Percentiles rank a stretch among this genome's conserved stretches.
Evolutionary conservation across 495 filamentous ascomycete species (phyloP).

Genomic region (Penicillium ucsense): DNA sequence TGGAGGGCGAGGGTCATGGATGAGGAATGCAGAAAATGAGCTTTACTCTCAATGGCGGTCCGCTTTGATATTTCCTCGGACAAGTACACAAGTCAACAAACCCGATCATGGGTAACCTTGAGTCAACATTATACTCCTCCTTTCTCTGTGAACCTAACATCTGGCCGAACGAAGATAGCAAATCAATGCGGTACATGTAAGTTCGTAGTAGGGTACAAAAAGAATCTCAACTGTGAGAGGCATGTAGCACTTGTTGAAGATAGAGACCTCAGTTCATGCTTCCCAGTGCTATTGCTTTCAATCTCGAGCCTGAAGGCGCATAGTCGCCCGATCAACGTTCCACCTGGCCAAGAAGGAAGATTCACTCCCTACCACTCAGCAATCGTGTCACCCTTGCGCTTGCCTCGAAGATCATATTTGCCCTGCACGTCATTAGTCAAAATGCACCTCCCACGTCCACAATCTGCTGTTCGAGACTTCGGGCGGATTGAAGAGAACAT

Average conservation of each 20-base stretch:
- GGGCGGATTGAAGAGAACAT: background rate
- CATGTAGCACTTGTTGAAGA: too few species aligned
- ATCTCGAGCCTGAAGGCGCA: too few species aligned
- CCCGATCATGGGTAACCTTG: too few species aligned
- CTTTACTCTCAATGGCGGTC: background rate
- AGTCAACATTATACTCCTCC: too few species aligned
- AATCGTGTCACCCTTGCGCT: conserved; percentile 74
- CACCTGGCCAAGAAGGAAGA: background rate
- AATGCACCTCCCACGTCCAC: too few species aligned
- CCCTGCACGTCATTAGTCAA: conserved; percentile 46
- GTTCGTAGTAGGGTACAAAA: conserved; percentile 28
- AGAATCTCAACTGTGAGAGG: conserved; percentile 2
- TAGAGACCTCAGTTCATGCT: too few species aligned
- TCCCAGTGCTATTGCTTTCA: background rate
- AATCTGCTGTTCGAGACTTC: background rate
- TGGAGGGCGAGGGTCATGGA: too few species aligned
- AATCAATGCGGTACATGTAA: conserved; percentile 28
- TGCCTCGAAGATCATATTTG: conserved; percentile 76
- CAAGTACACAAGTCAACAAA: too few species aligned
- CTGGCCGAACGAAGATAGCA: background rate
- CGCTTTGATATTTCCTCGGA: background rate
- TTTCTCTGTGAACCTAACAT: background rate
- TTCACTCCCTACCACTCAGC: conserved; percentile 50
- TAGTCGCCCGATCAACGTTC: too few species aligned
- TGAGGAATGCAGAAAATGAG: too few species aligned